Evolutionary conservation across 495 filamentous ascomycete species (phyloP).

Genomic region (Ramalina intermedia): DNA sequence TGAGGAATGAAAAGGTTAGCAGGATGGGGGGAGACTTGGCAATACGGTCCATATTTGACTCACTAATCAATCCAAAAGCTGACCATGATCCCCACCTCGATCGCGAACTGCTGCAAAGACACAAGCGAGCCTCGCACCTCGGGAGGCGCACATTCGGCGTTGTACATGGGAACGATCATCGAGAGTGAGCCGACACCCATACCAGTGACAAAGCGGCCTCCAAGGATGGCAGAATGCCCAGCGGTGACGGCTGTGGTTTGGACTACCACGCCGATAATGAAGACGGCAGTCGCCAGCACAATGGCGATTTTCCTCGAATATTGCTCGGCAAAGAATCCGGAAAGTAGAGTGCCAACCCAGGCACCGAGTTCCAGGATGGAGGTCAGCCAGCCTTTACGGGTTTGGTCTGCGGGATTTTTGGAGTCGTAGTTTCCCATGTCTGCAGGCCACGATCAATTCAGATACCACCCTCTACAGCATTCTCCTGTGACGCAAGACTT

Average conservation of each 20-base stretch:
- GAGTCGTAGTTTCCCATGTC: conserved; percentile 46
- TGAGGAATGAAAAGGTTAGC: conserved; percentile 20
- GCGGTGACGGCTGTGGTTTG: conserved; percentile 48
- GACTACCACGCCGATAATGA: conserved; percentile 63
- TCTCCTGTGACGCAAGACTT: background rate
- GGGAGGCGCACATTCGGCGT: conserved; percentile 48
- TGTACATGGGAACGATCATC: conserved; percentile 46
- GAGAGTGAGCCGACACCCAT: conserved; percentile 36
- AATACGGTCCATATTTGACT: too few relatives aligned
- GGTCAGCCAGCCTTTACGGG: conserved; percentile 63
- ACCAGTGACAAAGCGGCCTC: conserved; percentile 59
- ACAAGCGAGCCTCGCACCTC: conserved; percentile 58
- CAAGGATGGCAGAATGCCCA: conserved; percentile 45
- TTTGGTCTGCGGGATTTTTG: conserved; percentile 30
- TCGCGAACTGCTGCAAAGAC: conserved; percentile 65
- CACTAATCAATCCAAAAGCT: too few relatives aligned
- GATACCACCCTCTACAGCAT: background rate
- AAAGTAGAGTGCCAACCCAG: conserved; percentile 63
- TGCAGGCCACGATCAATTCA: background rate
- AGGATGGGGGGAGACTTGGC: too few relatives aligned
- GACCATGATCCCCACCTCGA: conserved; percentile 65
- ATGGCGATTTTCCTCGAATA: conserved; percentile 63
- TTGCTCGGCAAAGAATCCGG: conserved; percentile 60
- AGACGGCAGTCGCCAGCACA: conserved; percentile 52
- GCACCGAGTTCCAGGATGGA: conserved; percentile 72